Conservation (phyloP, 2,329 filamentous ascomycete genomes). For the Fusarium newnesense region DNA sequence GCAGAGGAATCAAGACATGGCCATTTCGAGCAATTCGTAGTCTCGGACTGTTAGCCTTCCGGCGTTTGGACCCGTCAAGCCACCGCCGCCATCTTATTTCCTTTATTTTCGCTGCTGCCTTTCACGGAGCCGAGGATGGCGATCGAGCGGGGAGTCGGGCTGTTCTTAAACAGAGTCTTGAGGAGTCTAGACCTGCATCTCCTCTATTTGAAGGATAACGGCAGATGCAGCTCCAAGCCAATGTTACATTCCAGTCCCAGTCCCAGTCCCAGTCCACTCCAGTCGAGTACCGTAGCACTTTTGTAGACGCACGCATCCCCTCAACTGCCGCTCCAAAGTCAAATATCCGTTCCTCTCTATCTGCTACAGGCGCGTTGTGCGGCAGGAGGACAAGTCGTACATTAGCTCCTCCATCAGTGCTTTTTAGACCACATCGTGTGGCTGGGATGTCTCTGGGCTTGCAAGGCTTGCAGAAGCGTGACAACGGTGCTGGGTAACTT, state of each 20-base stretch:
- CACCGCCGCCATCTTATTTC: conserved; percentile 19
- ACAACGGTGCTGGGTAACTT: conserved; percentile 7
- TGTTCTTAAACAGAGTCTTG: conserved; percentile 2
- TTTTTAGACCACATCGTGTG: background rate
- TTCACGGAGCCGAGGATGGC: conserved; percentile 2
- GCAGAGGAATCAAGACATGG: background rate
- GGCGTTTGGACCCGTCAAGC: conserved; percentile 13
- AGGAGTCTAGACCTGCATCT: conserved; percentile 13
- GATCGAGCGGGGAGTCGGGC: background rate
- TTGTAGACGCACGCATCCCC: conserved; percentile 15
- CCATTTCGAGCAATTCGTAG: background rate
- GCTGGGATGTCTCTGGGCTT: background rate
- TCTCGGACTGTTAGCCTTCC: conserved; percentile 16
- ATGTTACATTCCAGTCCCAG: conserved; percentile 4
- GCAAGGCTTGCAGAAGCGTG: conserved; percentile 27
- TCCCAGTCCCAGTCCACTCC: background rate
- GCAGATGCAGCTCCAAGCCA: conserved; percentile 3
- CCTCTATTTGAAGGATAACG: conserved; percentile 28
- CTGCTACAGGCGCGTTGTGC: conserved; percentile 10
- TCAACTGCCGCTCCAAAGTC: conserved; percentile 12
- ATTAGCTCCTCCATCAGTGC: conserved; percentile 2
- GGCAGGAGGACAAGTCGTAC: background rate
- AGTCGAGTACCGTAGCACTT: conserved; percentile 4
- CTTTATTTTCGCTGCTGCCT: background rate
- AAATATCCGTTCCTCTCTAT: background rate